Conservation (phyloP, 441 rosid species). For the Erysimum cheiri region DNA sequence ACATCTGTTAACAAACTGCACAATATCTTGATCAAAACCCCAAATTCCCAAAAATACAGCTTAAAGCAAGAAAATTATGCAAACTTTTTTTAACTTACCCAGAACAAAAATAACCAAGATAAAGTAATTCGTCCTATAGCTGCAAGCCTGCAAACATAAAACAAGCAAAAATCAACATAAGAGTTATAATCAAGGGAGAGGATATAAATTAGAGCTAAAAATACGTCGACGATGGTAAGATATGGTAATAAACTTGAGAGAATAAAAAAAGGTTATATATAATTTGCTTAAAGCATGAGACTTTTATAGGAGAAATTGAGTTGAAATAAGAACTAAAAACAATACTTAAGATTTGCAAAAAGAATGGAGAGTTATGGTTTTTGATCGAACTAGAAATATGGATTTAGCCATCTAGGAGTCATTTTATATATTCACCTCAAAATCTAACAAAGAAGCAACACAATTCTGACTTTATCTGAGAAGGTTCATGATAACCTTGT, state of each 20-base stretch:
- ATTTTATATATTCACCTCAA: not conserved
- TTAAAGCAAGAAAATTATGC: not conserved
- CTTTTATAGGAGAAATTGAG: conserved; percentile 2
- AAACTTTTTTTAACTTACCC: conserved; percentile 33
- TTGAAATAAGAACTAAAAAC: conserved; percentile 3
- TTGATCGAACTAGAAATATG: conserved; percentile 1
- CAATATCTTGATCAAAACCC: conserved; percentile 9
- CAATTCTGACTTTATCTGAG: conserved; percentile 9
- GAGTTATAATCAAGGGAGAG: not conserved
- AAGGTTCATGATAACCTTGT: conserved; percentile 4
- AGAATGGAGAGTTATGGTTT: not conserved
- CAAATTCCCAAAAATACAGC: conserved; percentile 17
- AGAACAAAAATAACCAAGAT: conserved; percentile 45
- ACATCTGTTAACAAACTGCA: not conserved
- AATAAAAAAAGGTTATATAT: not conserved
- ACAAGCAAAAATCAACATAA: conserved; percentile 1
- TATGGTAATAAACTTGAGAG: not conserved
- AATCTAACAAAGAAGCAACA: conserved; percentile 1
- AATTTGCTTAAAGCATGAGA: conserved; percentile 12
- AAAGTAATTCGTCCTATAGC: conserved; percentile 56
- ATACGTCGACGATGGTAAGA: not conserved
- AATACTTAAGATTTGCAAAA: not conserved
- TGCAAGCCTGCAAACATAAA: conserved; percentile 45
- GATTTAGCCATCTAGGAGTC: not conserved
- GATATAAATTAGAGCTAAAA: not conserved